Evolutionary conservation across 1,284 basidiomycete genomes (phyloP), one percentile per base, ranked within the genome.

Genomic region (Ustilago curta): DNA sequence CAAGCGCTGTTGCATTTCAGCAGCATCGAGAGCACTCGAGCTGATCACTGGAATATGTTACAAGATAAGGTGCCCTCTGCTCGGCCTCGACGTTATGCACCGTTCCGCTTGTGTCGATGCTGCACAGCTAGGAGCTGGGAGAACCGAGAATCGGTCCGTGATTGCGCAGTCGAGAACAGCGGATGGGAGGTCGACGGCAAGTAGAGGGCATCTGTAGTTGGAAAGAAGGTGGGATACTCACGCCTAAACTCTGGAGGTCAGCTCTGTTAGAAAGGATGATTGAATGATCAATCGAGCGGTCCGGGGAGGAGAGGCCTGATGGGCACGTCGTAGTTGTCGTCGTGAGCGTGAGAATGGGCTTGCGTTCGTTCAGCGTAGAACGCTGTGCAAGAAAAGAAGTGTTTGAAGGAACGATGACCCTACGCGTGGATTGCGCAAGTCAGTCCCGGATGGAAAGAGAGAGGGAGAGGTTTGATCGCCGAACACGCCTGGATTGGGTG

Each of bases 401-500:
- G 37, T 37, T 14, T 25, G 19, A 29, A 37, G 55, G 59, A 52
- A 69, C 65, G 42, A 53, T 54, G 65, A 64, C 61, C 70, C 48
- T 57, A 69, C 74, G 74, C 74, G 74, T 76, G 74, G 74, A 76
- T 71, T 35, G 74, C 70, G 69, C 65, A 68, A 66, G 66, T 60
- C 69, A 64, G 61, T 47, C 56, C 47, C 19, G 43, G 49, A 45
- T 48, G 43, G 39, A 35, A 29, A 25, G 29, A 23, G 25, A 25
- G 35, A 23, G 12, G 12, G 16, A 42, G 39, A 59, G 51, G 23
- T 59, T n/a, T 54, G 49, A 68, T 67, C 59, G 61, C 51, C 73
- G 69, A 69, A 76, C 74, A 76, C 74, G 74, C 74, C 74, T 76
- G 69, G 74, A 69, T 76, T 76, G 74, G 74, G 74, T 76, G 74